These are phyloP conservation scores for Russula sp. DNA, from an alignment of 768 basidiomycete genomes.

Conservation along the genomic window DNA sequence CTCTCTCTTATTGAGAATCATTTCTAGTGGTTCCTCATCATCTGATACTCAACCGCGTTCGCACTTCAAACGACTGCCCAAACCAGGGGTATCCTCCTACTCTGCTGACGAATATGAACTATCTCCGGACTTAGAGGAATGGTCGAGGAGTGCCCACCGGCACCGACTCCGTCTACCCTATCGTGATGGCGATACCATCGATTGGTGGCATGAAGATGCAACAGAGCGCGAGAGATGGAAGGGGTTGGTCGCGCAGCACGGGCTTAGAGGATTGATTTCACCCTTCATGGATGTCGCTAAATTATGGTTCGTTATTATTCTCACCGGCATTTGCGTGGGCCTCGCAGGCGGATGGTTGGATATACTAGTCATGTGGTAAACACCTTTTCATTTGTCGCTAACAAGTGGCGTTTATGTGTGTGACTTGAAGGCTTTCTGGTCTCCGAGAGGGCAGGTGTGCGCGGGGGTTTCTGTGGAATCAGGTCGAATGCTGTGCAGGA, in stretches of 20 bases:
- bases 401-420: background rate
- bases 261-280: slow-evolving; percentile 49
- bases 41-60: background rate
- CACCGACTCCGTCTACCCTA: slow-evolving; percentile 32
- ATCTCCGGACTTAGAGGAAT: slow-evolving; percentile 13
- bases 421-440: slow-evolving; percentile 51
- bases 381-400: background rate
- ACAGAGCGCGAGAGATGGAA: slow-evolving; percentile 54
- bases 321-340: slow-evolving; percentile 63
- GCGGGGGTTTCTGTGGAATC: slow-evolving; percentile 67
- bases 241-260: slow-evolving; percentile 43
- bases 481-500: slow-evolving; percentile 64
- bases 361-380: slow-evolving; percentile 66
- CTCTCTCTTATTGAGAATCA: background rate
- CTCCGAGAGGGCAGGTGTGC: slow-evolving; percentile 62
- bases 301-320: slow-evolving; percentile 62
- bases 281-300: slow-evolving; percentile 52
- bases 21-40: slow-evolving; percentile 1
- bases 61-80: background rate
- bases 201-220: slow-evolving; percentile 64
- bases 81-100: background rate
- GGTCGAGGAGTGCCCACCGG: slow-evolving; percentile 21
- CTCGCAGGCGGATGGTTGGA: slow-evolving; percentile 67
- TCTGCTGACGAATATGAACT: slow-evolving; percentile 22
- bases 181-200: slow-evolving; percentile 56